Conservation (phyloP, 345 rosid genomes). For the Psidium friedrichsthalianum region DNA sequence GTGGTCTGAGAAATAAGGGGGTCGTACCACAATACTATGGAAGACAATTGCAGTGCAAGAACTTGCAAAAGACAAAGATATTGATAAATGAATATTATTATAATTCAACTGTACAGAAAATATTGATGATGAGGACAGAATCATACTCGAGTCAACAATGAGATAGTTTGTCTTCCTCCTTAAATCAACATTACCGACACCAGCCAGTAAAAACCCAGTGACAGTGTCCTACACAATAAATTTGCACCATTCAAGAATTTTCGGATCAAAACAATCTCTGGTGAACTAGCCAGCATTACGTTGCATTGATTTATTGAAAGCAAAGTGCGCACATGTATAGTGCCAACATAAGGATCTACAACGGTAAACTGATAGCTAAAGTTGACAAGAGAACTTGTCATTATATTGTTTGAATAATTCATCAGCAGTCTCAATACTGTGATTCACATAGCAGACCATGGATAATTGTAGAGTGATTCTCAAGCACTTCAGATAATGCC, state of each 20-base stretch:
- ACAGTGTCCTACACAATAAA: constrained; percentile 55
- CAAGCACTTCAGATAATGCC: neutral
- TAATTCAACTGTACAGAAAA: neutral
- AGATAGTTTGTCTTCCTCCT: constrained; percentile 91
- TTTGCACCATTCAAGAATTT: neutral
- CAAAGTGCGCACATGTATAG: neutral
- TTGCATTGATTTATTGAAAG: neutral
- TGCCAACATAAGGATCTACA: neutral
- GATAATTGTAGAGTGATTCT: neutral
- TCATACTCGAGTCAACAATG: constrained; percentile 82
- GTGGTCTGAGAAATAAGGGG: neutral
- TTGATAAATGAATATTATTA: neutral
- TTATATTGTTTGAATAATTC: neutral
- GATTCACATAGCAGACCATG: neutral
- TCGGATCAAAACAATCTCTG: neutral
- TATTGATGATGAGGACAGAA: neutral
- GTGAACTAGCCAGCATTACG: neutral
- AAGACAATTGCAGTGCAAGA: neutral
- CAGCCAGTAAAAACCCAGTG: constrained; percentile 90
- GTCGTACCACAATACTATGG: neutral
- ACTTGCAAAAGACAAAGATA: neutral
- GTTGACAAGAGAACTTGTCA: neutral
- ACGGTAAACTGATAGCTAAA: neutral
- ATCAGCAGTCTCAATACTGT: neutral
- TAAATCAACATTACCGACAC: constrained; percentile 96